Evolutionary conservation across 768 basidiomycete species (phyloP).

Genomic region (Chalciporus piperatus): DNA sequence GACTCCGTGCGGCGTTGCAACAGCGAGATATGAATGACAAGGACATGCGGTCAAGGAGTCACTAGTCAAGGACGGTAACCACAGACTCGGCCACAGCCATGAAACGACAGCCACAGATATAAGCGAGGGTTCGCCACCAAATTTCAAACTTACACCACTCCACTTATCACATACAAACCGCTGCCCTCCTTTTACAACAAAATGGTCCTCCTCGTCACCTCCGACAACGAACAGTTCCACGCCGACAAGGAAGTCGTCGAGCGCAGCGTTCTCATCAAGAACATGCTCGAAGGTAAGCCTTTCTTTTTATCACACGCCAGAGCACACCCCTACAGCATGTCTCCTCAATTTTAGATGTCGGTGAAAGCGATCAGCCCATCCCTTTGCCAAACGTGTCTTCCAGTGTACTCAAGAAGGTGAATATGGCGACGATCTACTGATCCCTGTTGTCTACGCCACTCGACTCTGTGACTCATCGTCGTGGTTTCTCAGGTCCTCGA

Average conservation of each 20-base stretch:
- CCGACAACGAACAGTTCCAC: constrained; percentile 92
- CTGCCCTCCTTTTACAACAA: constrained; percentile 14
- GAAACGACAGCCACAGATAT: constrained; percentile 19
- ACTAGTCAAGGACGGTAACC: too few relatives aligned
- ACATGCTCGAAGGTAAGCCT: constrained; percentile 92
- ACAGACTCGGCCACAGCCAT: too few relatives aligned
- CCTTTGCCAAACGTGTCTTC: constrained; percentile 93
- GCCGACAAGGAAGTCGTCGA: constrained; percentile 94
- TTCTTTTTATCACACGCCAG: not conserved
- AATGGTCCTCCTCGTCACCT: constrained; percentile 89
- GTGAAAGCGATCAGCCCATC: constrained; percentile 91
- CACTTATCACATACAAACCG: constrained; percentile 1
- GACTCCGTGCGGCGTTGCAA: constrained; percentile 35
- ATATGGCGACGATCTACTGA: constrained; percentile 8
- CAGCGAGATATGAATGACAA: constrained; percentile 42
- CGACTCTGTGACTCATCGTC: constrained; percentile 2
- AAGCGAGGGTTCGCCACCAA: constrained; percentile 1
- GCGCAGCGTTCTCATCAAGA: constrained; percentile 95
- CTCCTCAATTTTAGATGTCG: constrained; percentile 62
- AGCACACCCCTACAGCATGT: not conserved
- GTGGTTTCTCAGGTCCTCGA: constrained; percentile 75
- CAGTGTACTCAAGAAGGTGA: constrained; percentile 88
- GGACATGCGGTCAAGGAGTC: constrained; percentile 15
- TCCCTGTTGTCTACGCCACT: not conserved
- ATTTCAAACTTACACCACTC: too few relatives aligned